These are phyloP conservation scores for Colletotrichum coccodes DNA, from an alignment of 2,329 filamentous ascomycete species.

Conservation along the genomic window DNA sequence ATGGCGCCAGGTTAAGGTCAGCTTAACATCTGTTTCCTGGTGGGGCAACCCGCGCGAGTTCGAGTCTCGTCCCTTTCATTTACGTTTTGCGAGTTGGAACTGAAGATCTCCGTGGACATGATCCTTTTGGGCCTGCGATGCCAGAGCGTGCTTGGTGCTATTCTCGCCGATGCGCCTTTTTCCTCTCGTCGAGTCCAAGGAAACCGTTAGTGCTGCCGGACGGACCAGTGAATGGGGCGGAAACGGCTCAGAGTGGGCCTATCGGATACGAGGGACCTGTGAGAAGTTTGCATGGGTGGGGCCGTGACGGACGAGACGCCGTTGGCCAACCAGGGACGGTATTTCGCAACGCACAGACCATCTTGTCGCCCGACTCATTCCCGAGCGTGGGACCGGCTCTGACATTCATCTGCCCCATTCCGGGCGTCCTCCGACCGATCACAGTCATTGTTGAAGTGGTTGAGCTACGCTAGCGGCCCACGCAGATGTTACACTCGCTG, in stretches of 20 bases:
- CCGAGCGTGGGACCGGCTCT: constrained; percentile 18
- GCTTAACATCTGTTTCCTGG: constrained; percentile 32
- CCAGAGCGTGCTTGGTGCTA: not conserved
- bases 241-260: not conserved
- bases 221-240: constrained; percentile 3
- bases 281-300: constrained; percentile 28
- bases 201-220: not conserved
- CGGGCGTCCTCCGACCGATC: constrained; percentile 25
- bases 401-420: not conserved
- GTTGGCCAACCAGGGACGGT: constrained; percentile 27
- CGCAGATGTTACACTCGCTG: constrained; percentile 20
- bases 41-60: constrained; percentile 34
- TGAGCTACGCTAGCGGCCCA: not conserved
- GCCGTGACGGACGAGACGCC: constrained; percentile 13
- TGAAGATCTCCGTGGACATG: no score
- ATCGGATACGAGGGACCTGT: constrained; percentile 23
- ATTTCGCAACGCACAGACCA: not conserved
- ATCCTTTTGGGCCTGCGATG: not conserved
- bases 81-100: rapidly evolving
- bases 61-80: constrained; percentile 33
- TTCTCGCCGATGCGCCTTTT: not conserved
- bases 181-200: not conserved
- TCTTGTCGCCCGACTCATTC: constrained; percentile 2
- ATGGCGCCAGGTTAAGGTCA: constrained; percentile 34
- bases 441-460: not conserved